Conservation (phyloP, 768 basidiomycete genomes). For the Scleroderma bovista region DNA sequence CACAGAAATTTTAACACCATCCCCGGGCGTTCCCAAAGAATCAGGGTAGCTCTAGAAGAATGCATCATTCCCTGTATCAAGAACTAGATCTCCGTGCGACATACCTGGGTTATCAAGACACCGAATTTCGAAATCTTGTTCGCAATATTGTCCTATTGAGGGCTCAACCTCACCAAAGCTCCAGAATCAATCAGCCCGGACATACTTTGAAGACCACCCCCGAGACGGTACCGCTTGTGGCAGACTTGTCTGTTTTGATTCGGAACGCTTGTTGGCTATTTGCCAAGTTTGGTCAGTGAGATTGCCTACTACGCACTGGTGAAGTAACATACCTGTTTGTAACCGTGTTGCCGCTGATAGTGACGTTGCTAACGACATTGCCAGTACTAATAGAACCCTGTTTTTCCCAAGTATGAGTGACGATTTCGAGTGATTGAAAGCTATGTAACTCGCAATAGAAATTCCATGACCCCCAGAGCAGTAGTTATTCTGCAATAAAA, state of each 20-base stretch:
- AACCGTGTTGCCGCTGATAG: slow-evolving; percentile 48
- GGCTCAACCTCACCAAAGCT: neutral
- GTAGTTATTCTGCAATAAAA: slow-evolving; percentile 43
- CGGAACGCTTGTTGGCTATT: slow-evolving; percentile 50
- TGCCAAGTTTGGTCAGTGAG: neutral
- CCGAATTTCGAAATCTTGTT: slow-evolving; percentile 46
- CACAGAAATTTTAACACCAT: slow-evolving; percentile 54
- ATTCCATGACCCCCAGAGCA: slow-evolving; percentile 63
- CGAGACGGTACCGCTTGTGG: slow-evolving; percentile 43
- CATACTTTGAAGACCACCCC: slow-evolving; percentile 46
- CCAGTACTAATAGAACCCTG: slow-evolving; percentile 53
- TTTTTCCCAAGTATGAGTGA: neutral
- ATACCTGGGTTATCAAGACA: slow-evolving; percentile 44
- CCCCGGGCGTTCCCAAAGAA: slow-evolving; percentile 48
- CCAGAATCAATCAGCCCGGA: neutral
- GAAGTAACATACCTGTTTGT: slow-evolving; percentile 40
- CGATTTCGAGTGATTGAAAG: neutral
- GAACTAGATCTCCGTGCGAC: neutral
- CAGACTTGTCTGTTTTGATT: slow-evolving; percentile 49
- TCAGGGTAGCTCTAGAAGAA: slow-evolving; percentile 48
- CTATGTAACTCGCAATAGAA: slow-evolving; percentile 35
- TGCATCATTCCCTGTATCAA: neutral
- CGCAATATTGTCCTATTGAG: slow-evolving; percentile 46
- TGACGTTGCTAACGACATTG: slow-evolving; percentile 40
- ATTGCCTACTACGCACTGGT: neutral